These are phyloP conservation scores for Hypoxylon sp. DNA, from an alignment of 2,329 filamentous ascomycete species.

Conservation along the genomic window DNA sequence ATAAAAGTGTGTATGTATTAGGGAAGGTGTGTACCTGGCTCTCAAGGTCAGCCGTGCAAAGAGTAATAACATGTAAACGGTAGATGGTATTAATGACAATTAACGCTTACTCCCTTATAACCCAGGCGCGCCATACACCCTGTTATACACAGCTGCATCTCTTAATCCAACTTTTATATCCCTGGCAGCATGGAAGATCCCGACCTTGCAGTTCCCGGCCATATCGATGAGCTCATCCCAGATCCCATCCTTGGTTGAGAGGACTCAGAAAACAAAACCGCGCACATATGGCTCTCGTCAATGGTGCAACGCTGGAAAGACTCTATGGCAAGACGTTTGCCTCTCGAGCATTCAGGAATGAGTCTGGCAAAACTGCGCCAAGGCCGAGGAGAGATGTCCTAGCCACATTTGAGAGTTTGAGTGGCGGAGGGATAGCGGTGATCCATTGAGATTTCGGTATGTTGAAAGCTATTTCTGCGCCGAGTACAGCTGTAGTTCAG, in stretches of 20 bases:
- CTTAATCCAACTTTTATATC: no score
- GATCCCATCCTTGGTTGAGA: neutral
- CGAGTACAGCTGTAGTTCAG: neutral
- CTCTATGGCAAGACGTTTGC: neutral
- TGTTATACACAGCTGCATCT: no score
- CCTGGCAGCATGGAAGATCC: neutral
- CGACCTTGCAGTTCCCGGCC: neutral
- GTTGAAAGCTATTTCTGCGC: neutral
- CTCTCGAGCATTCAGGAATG: neutral
- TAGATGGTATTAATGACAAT: no score
- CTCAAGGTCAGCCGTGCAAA: no score
- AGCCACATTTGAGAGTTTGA: neutral
- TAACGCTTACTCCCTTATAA: no score
- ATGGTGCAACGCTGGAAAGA: neutral
- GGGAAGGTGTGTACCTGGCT: no score
- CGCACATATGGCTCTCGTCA: neutral
- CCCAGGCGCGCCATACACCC: no score
- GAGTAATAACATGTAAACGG: no score
- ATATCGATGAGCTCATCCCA: neutral
- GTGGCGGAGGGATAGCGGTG: neutral
- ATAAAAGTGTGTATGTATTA: no score
- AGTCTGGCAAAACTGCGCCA: neutral
- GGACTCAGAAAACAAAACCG: neutral
- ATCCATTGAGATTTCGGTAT: neutral
- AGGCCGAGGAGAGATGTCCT: neutral